Base-by-base conservation (phyloP, 2,329 filamentous ascomycete genomes). In the Microcera coccophila region DNA sequence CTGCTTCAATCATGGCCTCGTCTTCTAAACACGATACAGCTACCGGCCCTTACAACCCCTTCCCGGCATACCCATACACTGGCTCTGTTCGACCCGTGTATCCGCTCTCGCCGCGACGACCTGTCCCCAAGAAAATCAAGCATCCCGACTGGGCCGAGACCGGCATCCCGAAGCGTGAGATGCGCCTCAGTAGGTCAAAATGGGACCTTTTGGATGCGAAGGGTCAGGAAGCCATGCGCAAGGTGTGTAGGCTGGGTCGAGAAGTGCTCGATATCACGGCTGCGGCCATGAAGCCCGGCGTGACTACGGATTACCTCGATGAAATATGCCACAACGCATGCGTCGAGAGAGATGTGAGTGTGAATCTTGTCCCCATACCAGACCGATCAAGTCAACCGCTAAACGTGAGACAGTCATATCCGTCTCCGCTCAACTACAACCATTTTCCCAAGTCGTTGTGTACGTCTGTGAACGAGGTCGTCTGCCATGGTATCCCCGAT, bases 401-500 rank as follows among this genome's bases (percentile, higher is more conserved):
- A 20, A 44, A 28, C 37, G 29, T 41, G 21, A 44, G 41, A 12
- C 49, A 96, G 90, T 87, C 90, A 9, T 97, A 97, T 64, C 91
- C 91, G 0, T 96, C 91, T 1, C 90, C 91, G 1, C 74, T 97
- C 24, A 96, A 96, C 72, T 97, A 97, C 71, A 87, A 87, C 73
- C 76, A 90, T 67, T 98, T 97, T 70, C 93, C 93, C 53, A 98
- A 98, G 72, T 98, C 93, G 0, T 87, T 96, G 49, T 98, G 93
- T 70, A 97, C 91, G 3, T 97, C 91, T 3, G 71, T 87, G 37
- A 98, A 98, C 73, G 93, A 98, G 69, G 87, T 95, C 52, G 97
- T 98, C 65, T 98, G 93, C 73, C 93, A 98, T 74, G 93, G 93
- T 40, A 98, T 98, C 52, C 93, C 93, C 12, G 93, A 98, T 61